Evolutionary conservation across 176 grass and related monocot species (phyloP).

Genomic region (Phyllostachys edulis): DNA sequence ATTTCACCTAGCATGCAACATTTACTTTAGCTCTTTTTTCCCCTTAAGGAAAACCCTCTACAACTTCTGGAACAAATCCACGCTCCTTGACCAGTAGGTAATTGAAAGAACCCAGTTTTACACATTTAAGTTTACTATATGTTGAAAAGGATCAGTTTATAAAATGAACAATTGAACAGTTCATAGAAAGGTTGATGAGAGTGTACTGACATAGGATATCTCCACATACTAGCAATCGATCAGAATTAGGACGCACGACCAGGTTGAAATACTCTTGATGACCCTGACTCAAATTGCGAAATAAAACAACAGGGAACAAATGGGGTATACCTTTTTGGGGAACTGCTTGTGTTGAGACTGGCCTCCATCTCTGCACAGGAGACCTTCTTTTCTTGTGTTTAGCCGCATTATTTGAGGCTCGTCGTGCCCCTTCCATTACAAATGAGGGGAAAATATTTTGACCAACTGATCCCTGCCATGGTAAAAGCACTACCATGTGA

Average conservation of each 20-base stretch:
- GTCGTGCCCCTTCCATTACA: constrained; percentile 37
- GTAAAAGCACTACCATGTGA: background rate
- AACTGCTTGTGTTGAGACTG: constrained; percentile 51
- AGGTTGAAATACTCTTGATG: background rate
- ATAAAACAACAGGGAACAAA: background rate
- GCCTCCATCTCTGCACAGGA: constrained; percentile 53
- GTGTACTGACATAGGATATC: background rate
- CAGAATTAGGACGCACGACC: background rate
- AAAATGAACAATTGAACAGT: background rate
- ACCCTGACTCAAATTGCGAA: background rate
- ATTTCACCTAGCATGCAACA: background rate
- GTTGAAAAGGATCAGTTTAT: background rate
- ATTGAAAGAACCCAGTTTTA: background rate
- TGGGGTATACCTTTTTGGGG: constrained; percentile 37
- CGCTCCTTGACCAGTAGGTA: background rate
- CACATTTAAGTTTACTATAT: background rate
- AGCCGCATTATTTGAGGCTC: constrained; percentile 11
- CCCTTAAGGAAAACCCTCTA: no score
- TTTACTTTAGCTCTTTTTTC: no score
- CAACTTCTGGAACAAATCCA: background rate
- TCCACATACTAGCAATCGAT: background rate
- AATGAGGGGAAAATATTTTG: constrained; percentile 32
- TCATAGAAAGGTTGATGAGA: background rate
- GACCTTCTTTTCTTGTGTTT: constrained; percentile 44
- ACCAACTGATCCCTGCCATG: constrained; percentile 33